These are phyloP conservation scores for Blastobotrys mokoenaii DNA, from an alignment of 805 yeast genomes.

Conservation along the genomic window DNA sequence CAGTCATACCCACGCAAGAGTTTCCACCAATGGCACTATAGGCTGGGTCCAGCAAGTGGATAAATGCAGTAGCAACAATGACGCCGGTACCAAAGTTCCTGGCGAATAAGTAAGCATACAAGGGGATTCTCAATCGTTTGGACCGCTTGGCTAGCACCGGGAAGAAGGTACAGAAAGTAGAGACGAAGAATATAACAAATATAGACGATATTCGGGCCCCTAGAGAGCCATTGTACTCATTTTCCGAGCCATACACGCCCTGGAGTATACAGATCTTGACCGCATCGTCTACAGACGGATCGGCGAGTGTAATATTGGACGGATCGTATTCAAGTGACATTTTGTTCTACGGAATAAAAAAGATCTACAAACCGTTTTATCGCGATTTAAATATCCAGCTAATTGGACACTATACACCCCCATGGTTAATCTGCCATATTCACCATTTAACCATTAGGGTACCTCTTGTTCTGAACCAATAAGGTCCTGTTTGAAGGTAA, in stretches of 20 bases:
- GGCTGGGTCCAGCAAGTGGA: constrained; percentile 47
- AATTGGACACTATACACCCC: too few species aligned
- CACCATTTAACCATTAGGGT: too few species aligned
- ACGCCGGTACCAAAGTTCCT: constrained; percentile 67
- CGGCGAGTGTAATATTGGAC: constrained; percentile 10
- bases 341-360: background rate
- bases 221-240: constrained; percentile 36
- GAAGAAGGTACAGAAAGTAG: constrained; percentile 39
- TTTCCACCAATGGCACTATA: constrained; percentile 27
- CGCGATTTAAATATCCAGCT: background rate
- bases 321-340: background rate
- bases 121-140: constrained; percentile 23
- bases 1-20: constrained; percentile 36
- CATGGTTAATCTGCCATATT: too few species aligned
- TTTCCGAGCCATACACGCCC: constrained; percentile 34
- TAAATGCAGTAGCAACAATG: constrained; percentile 66
- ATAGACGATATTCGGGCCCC: constrained; percentile 48
- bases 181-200: constrained; percentile 48
- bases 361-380: background rate
- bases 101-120: constrained; percentile 26
- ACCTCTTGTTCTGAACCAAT: too few species aligned
- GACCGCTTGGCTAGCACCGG: constrained; percentile 29
- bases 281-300: constrained; percentile 25
- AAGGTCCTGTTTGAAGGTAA: too few species aligned
- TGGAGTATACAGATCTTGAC: constrained; percentile 37